Base-by-base conservation (phyloP, 1,284 basidiomycete genomes). In the Vanrija sp. region DNA sequence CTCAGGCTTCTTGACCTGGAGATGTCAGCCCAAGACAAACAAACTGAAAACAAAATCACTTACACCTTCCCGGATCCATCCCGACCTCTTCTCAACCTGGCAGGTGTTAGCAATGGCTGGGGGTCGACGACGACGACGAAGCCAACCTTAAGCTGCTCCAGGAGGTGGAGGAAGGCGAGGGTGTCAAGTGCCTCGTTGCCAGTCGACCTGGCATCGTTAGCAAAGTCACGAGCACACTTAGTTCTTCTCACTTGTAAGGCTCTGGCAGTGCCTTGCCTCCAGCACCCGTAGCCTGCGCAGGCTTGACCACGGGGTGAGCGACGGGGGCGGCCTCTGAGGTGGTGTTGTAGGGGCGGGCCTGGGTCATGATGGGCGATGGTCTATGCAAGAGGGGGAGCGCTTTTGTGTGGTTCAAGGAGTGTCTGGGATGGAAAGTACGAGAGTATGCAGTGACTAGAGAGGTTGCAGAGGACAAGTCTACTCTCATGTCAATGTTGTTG, bases 11-110 rank as follows among this genome's bases (percentile, higher is more conserved):
- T 85, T 82, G 25, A 93, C 84, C 90, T 92, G 62, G 51, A 7
- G 34, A 26, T 23, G 42, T 14, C 49, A 43, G 46, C 28, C 49
- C n/a, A 28, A 7, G 7, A 15, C 14, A 7, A 25, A 38, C 5
- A 10, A 10, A 28, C 6, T 6, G 28, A 8, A 6, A 7, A 6
- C 3, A 28, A 2, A 3, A 5, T 23, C 44, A 63, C 81, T 69
- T 68, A 89, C 90, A 45, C 87, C 83, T 66, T 90, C 82, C 61
- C 92, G 83, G 25, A 92, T 83, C 92, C 93, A 96, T 59, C 92
- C 93, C 0, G 91, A 94, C n/a, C 92, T 81, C 74, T 93, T 94
- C 71, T 95, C 90, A 0, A 89, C 91, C 90, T 93, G 43, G 12
- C 3, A 63, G 12, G 34, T 34, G 21, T 51, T 12, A 38, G 47